Conservation (phyloP, 495 filamentous ascomycete species). For the Lasiosphaeria hispida region DNA sequence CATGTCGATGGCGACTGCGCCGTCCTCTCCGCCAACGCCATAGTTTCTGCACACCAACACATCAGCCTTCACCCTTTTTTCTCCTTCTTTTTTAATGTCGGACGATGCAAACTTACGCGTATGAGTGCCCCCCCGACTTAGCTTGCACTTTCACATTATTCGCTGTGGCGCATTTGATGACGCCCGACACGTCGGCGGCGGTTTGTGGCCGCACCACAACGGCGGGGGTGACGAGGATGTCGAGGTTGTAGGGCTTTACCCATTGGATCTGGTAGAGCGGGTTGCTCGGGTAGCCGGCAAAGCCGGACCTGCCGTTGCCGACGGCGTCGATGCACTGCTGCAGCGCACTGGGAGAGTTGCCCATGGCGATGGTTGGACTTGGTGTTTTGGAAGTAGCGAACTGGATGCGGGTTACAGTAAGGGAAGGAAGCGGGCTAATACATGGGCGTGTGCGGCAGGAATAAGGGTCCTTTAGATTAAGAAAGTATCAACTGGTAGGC, state of each 20-base stretch:
- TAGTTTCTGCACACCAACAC: slow-evolving; percentile 25
- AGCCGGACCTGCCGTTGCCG: slow-evolving; percentile 37
- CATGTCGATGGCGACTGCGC: slow-evolving; percentile 58
- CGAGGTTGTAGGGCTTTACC: slow-evolving; percentile 62
- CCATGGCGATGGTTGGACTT: slow-evolving; percentile 19
- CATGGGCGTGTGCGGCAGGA: background rate
- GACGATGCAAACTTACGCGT: slow-evolving; percentile 40
- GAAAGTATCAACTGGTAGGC: background rate
- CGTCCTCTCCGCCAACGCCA: slow-evolving; percentile 52
- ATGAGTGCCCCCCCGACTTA: slow-evolving; percentile 72
- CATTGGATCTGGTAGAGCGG: slow-evolving; percentile 41
- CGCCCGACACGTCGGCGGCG: slow-evolving; percentile 54
- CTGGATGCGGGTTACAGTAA: background rate
- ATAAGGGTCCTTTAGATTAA: background rate
- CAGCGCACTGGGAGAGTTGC: slow-evolving; percentile 30
- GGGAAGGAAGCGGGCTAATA: background rate
- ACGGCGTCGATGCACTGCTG: slow-evolving; percentile 40
- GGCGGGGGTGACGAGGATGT: slow-evolving; percentile 56
- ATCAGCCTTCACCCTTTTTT: no score
- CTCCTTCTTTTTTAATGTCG: no score
- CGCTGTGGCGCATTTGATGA: slow-evolving; percentile 57
- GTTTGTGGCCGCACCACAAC: slow-evolving; percentile 61
- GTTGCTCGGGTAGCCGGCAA: slow-evolving; percentile 39
- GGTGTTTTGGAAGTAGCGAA: background rate
- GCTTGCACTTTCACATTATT: slow-evolving; percentile 62